These are phyloP conservation scores for Rhizophlyctis rosea DNA, from an alignment of 192 early-diverging fungal species.

Conservation along the genomic window DNA sequence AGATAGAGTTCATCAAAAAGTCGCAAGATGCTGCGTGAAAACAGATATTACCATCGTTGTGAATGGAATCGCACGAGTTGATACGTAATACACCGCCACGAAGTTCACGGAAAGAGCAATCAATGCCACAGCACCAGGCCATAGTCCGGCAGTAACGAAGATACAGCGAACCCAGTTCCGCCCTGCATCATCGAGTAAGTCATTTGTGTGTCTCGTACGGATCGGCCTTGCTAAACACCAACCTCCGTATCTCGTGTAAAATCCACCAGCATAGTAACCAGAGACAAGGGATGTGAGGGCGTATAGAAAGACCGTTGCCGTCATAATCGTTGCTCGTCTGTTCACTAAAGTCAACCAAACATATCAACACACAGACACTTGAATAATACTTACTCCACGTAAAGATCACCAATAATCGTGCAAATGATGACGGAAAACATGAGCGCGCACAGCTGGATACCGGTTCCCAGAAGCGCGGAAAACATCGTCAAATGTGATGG, in stretches of 20 bases:
- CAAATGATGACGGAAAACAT: conserved; percentile 33
- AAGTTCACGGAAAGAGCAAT: conserved; percentile 76
- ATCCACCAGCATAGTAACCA: conserved; percentile 66
- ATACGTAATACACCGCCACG: conserved; percentile 72
- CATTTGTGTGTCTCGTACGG: too few species aligned
- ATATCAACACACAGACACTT: neutral
- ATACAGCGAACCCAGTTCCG: conserved; percentile 65
- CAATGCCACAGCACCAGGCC: conserved; percentile 57
- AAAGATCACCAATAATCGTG: conserved; percentile 36
- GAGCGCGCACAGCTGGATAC: conserved; percentile 51
- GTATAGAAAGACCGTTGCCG: conserved; percentile 75
- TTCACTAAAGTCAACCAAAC: neutral
- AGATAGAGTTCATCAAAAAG: too few species aligned
- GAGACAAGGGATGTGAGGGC: conserved; percentile 66
- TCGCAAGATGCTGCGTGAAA: too few species aligned
- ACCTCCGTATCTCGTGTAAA: conserved; percentile 66
- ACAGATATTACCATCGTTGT: conserved; percentile 79
- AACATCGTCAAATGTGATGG: conserved; percentile 72
- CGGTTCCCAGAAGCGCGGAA: conserved; percentile 80
- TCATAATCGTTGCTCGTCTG: conserved; percentile 70
- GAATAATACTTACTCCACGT: conserved; percentile 37
- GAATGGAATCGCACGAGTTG: conserved; percentile 87
- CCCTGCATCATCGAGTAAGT: conserved; percentile 28
- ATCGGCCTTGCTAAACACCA: too few species aligned
- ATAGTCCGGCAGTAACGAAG: conserved; percentile 65